phyloP scores from a whole-genome alignment of 768 basidiomycete species.

The Boletus sp. region DNA sequence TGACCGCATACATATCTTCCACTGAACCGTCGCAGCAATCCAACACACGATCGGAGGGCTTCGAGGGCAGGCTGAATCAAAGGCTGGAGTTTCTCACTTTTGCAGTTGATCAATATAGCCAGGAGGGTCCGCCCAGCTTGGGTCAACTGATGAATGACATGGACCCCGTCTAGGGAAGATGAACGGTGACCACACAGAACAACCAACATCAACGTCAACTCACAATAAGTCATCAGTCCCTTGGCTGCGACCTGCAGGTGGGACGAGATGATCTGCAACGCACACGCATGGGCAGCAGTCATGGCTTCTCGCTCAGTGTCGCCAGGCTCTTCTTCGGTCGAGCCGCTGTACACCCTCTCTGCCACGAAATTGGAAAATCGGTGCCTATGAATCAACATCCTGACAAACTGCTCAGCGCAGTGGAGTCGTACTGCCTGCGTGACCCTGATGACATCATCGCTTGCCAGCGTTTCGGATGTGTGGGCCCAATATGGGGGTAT shows the following conservation, averaged over 20 bases:
- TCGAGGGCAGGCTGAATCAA: conserved; percentile 82
- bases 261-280: conserved; percentile 76
- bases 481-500: conserved; percentile 80
- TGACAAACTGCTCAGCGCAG: conserved; percentile 82
- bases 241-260: conserved; percentile 84
- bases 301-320: conserved; percentile 79
- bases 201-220: conserved; percentile 32
- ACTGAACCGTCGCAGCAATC: conserved; percentile 83
- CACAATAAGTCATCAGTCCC: conserved; percentile 93
- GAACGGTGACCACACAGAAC: conserved; percentile 10
- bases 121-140: conserved; percentile 90
- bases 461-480: conserved; percentile 72
- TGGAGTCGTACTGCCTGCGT: conserved; percentile 86
- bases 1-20: conserved; percentile 90
- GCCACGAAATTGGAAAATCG: conserved; percentile 76
- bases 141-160: conserved; percentile 93
- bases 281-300: conserved; percentile 69
- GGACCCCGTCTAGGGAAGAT: conserved; percentile 70
- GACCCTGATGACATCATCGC: conserved; percentile 82
- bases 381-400: conserved; percentile 87
- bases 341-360: conserved; percentile 52
- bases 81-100: conserved; percentile 69
- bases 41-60: conserved; percentile 83
- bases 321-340: conserved; percentile 48
- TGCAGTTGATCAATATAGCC: conserved; percentile 84